Percentiles rank a stretch among this genome's conserved stretches.
Evolutionary conservation across 176 grass and related monocot genomes (phyloP).

Genomic region (Cenchrus purpureus): DNA sequence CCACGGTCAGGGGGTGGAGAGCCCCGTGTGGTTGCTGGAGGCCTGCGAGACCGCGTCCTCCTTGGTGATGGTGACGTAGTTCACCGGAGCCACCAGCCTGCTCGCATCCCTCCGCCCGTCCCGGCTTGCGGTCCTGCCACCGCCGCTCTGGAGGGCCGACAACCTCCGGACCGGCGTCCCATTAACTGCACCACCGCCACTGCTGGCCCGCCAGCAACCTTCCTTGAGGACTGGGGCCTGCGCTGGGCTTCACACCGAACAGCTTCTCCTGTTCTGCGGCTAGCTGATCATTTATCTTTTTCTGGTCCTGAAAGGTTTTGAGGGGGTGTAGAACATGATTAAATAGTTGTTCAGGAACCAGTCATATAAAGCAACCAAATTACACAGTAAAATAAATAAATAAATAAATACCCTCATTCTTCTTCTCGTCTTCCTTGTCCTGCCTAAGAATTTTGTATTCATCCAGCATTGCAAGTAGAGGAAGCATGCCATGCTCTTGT

Average conservation of each 20-base stretch:
- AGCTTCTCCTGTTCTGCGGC: constrained; percentile 72
- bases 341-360: not conserved
- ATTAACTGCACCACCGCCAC: constrained; percentile 26
- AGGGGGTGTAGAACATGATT: no score
- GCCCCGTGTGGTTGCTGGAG: constrained; percentile 46
- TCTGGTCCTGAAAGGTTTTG: constrained; percentile 70
- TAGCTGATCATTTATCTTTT: constrained; percentile 82
- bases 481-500: constrained; percentile 58
- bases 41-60: constrained; percentile 59
- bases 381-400: no score
- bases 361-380: not conserved
- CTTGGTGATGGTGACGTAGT: constrained; percentile 76
- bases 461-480: constrained; percentile 84
- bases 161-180: constrained; percentile 56
- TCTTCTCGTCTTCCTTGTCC: constrained; percentile 88
- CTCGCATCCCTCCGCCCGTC: constrained; percentile 64
- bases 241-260: constrained; percentile 56
- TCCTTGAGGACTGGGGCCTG: constrained; percentile 67
- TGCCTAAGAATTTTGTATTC: constrained; percentile 79
- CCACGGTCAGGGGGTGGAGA: constrained; percentile 39
- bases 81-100: constrained; percentile 63
- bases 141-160: constrained; percentile 57
- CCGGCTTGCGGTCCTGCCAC: constrained; percentile 52
- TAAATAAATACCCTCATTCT: constrained; percentile 66
- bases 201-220: constrained; percentile 56